Conservation (phyloP, 768 basidiomycete genomes). For the Pholiota conissans region DNA sequence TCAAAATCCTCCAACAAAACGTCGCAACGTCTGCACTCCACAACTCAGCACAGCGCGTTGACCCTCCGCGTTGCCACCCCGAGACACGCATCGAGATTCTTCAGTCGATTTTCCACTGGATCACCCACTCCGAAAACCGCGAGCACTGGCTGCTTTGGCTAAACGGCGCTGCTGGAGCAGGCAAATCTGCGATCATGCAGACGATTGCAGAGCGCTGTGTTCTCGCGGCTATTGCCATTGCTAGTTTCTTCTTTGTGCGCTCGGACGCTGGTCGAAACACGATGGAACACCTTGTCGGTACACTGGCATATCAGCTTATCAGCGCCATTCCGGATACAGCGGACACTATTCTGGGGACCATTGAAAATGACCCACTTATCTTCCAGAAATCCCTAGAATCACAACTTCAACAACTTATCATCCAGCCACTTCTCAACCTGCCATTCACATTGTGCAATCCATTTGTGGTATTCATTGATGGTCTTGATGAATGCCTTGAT, state of each 20-base stretch:
- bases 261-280: neutral
- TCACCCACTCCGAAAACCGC: no score
- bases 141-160: constrained; percentile 5
- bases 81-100: constrained; percentile 10
- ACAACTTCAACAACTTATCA: no score
- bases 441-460: no score
- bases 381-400: no score
- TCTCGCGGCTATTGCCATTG: neutral
- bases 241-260: neutral
- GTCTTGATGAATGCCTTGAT: constrained; percentile 23
- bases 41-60: constrained; percentile 13
- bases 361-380: no score
- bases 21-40: constrained; percentile 5
- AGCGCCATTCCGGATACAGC: no score
- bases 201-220: neutral
- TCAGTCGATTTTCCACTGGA: neutral
- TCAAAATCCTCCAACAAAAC: no score
- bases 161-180: constrained; percentile 10
- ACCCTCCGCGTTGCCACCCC: constrained; percentile 15
- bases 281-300: neutral
- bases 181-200: constrained; percentile 8
- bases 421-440: no score
- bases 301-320: no score
- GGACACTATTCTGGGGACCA: no score
- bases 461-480: no score